Evolutionary conservation across 768 basidiomycete genomes (phyloP).

Genomic region (Suillus cothurnatus): DNA sequence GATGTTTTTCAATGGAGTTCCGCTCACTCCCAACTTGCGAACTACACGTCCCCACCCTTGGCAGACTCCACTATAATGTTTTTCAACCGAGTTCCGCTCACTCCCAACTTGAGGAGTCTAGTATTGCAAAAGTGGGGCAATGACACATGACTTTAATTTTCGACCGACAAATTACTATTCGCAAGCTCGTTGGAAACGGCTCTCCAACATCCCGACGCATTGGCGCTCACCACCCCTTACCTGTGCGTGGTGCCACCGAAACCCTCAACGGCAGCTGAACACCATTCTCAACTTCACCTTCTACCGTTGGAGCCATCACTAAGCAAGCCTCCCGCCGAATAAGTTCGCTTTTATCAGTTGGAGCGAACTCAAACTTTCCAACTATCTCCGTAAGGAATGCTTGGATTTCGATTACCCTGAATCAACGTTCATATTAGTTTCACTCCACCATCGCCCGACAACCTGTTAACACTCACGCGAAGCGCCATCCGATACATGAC

Average conservation of each 20-base stretch:
- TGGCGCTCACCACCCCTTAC: conserved; percentile 1
- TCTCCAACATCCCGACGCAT: background rate
- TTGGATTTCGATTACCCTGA: conserved; percentile 53
- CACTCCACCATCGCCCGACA: background rate
- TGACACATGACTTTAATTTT: background rate
- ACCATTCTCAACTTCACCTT: conserved; percentile 33
- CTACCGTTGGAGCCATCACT: conserved; percentile 39
- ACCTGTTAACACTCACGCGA: conserved; percentile 24
- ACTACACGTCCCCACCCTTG: no score
- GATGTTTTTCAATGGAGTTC: no score
- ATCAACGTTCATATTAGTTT: background rate
- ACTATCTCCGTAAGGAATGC: conserved; percentile 60
- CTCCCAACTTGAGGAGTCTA: background rate
- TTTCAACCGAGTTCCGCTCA: background rate
- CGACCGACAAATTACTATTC: background rate
- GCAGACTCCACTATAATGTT: no score
- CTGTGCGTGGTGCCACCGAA: conserved; percentile 19
- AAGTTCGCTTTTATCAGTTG: conserved; percentile 29
- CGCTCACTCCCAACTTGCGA: no score
- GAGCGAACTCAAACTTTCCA: conserved; percentile 52
- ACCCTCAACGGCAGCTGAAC: conserved; percentile 36
- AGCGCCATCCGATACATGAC: conserved; percentile 34
- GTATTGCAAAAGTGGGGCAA: background rate
- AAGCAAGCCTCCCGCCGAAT: conserved; percentile 31
- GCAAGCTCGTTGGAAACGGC: background rate